Evolutionary conservation across 305 asterid genomes (phyloP).

Genomic region (Fraxinus greggii): DNA sequence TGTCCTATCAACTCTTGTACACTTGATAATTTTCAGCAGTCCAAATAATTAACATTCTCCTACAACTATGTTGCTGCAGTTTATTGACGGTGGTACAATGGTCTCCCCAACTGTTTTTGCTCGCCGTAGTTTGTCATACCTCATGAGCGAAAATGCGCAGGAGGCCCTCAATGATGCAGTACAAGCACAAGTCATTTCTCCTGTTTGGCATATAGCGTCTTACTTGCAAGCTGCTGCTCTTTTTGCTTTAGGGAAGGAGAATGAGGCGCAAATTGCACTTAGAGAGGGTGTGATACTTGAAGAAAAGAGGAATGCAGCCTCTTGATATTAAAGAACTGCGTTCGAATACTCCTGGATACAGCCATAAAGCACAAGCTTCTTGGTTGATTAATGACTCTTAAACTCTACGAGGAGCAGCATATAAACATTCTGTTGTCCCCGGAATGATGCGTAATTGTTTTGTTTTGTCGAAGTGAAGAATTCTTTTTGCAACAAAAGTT

Average conservation of each 20-base stretch:
- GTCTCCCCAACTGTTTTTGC: constrained; percentile 88
- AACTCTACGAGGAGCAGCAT: constrained; percentile 3
- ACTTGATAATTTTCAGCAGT: background rate
- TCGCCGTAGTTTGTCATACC: constrained; percentile 84
- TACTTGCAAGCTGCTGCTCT: constrained; percentile 88
- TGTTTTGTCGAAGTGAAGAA: constrained; percentile 35
- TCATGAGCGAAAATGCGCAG: constrained; percentile 64
- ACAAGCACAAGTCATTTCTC: constrained; percentile 93
- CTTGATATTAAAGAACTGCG: constrained; percentile 35
- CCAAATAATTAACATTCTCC: background rate
- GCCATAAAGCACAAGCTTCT: constrained; percentile 17
- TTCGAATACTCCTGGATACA: constrained; percentile 6
- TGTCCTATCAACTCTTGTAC: background rate
- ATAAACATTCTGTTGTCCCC: constrained; percentile 17
- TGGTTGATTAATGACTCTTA: constrained; percentile 26
- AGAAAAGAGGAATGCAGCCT: constrained; percentile 61
- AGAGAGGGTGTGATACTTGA: constrained; percentile 92
- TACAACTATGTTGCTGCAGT: constrained; percentile 44
- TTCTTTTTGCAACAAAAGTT: constrained; percentile 23
- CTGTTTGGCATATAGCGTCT: constrained; percentile 91
- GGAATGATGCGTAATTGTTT: constrained; percentile 12
- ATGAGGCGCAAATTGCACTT: constrained; percentile 87
- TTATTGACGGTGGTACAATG: constrained; percentile 87
- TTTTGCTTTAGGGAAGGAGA: constrained; percentile 81
- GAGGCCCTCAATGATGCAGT: constrained; percentile 91